Percentiles rank a stretch among this genome's conserved stretches.
Evolutionary conservation across 805 yeast species (phyloP).

Genomic region (Schwanniomyces vanrijiae): DNA sequence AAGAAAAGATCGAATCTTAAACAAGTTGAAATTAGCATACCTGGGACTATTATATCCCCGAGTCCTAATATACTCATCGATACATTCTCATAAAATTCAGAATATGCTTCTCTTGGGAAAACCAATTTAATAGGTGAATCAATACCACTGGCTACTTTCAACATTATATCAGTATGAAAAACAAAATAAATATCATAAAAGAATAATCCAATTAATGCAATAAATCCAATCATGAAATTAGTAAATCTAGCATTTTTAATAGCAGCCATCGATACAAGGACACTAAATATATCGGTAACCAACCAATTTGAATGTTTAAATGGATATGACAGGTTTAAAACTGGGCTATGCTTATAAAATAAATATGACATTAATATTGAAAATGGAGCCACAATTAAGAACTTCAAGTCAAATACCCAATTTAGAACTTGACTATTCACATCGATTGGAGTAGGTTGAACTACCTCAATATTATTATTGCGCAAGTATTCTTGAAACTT

Average conservation of each 20-base stretch:
- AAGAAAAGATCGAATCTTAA: slow-evolving; percentile 53
- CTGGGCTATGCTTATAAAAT: slow-evolving; percentile 7
- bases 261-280: slow-evolving; percentile 44
- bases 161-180: slow-evolving; percentile 61
- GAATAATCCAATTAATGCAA: slow-evolving; percentile 51
- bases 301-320: slow-evolving; percentile 13
- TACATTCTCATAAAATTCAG: slow-evolving; percentile 1
- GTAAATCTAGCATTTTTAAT: slow-evolving; percentile 38
- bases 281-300: slow-evolving; percentile 40
- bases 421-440: slow-evolving; percentile 21
- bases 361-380: slow-evolving; percentile 5
- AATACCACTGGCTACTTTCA: slow-evolving; percentile 55
- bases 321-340: slow-evolving; percentile 7
- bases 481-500: slow-evolving; percentile 11
- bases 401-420: slow-evolving; percentile 20
- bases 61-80: slow-evolving; percentile 51
- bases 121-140: slow-evolving; percentile 55
- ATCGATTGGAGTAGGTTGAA: slow-evolving; percentile 21
- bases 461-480: slow-evolving; percentile 11
- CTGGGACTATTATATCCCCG: slow-evolving; percentile 69
- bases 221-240: slow-evolving; percentile 45
- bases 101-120: slow-evolving; percentile 33
- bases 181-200: slow-evolving; percentile 68
- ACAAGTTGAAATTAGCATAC: slow-evolving; percentile 50
- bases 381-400: slow-evolving; percentile 13